Percentiles rank a stretch among this genome's conserved stretches.
Conservation (phyloP, 23 red algal species). For the Gracilaria gracilis region DNA sequence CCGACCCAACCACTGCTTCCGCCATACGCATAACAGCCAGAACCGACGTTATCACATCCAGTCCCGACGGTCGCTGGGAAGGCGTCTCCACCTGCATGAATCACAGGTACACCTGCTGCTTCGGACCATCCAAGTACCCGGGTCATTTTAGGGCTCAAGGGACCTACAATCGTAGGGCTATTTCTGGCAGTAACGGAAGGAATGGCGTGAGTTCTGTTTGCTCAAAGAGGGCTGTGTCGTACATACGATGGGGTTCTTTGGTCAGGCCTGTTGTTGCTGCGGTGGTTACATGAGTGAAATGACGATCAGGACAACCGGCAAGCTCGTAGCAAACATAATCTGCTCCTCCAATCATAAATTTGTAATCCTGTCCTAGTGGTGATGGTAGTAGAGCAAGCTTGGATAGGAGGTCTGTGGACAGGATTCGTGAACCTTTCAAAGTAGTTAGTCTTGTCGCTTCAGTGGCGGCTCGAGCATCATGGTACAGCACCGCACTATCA, state of each 20-base stretch:
- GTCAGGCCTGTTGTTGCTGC: slow-evolving; percentile 59
- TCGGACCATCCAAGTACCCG: slow-evolving; percentile 21
- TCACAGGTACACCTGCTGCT: slow-evolving; percentile 49
- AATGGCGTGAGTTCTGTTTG: slow-evolving; percentile 23
- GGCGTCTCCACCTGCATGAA: slow-evolving; percentile 68
- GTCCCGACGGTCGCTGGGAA: slow-evolving; percentile 55
- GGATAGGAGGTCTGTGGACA: slow-evolving; percentile 44
- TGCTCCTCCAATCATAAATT: slow-evolving; percentile 51
- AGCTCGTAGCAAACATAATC: slow-evolving; percentile 50
- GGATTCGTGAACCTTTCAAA: background rate
- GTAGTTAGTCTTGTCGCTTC: slow-evolving; percentile 30
- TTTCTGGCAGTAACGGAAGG: slow-evolving; percentile 42
- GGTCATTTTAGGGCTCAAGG: slow-evolving; percentile 30
- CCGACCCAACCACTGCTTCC: slow-evolving; percentile 65
- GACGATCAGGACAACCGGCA: slow-evolving; percentile 21
- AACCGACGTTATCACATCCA: slow-evolving; percentile 28
- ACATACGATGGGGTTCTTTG: slow-evolving; percentile 29
- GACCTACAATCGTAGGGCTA: slow-evolving; percentile 53
- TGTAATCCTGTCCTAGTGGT: slow-evolving; percentile 15
- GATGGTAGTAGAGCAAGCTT: slow-evolving; percentile 52
- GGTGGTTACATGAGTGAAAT: slow-evolving; percentile 56
- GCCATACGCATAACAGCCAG: slow-evolving; percentile 49
- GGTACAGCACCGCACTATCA: slow-evolving; percentile 35
- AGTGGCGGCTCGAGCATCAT: slow-evolving; percentile 49
- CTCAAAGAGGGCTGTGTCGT: slow-evolving; percentile 37